Evolutionary conservation across 169 alveolate genomes (phyloP).

Genomic region (Eimeria tenella): DNA sequence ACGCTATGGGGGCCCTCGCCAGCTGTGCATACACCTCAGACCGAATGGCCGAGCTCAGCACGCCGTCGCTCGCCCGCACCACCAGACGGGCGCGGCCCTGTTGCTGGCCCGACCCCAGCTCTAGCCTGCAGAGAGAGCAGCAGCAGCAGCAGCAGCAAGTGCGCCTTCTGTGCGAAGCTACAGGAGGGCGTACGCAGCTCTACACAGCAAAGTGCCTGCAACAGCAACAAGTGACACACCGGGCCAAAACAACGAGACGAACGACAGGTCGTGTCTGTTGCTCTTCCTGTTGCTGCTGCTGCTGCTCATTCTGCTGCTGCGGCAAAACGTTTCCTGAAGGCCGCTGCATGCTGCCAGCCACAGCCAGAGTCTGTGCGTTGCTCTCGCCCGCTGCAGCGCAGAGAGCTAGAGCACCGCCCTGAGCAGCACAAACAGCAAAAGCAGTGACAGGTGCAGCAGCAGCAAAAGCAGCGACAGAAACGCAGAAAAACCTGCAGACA

Average conservation of each 20-base stretch:
- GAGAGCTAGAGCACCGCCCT: conserved; percentile 48
- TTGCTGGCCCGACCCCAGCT: conserved; percentile 57
- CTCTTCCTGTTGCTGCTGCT: conserved; percentile 22
- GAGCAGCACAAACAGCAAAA: not conserved
- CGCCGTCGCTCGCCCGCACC: conserved; percentile 44
- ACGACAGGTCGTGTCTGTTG: not conserved
- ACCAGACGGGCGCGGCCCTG: conserved; percentile 57
- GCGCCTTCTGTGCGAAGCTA: not conserved
- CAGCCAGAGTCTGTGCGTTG: conserved; percentile 47
- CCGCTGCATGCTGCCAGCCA: conserved; percentile 63
- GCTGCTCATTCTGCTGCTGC: conserved; percentile 41
- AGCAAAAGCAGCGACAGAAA: not conserved
- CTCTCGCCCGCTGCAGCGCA: conserved; percentile 63
- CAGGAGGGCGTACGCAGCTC: not conserved
- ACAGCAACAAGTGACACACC: not conserved
- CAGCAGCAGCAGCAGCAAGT: not conserved
- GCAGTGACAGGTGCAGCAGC: conserved; percentile 15
- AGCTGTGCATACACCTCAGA: conserved; percentile 66
- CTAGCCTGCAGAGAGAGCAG: conserved; percentile 23
- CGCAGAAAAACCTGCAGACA: not conserved
- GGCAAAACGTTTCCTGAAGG: not conserved
- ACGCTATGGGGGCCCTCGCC: conserved; percentile 50
- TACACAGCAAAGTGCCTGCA: not conserved
- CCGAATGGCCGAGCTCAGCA: conserved; percentile 35
- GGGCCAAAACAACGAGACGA: conserved; percentile 25